Evolutionary conservation across 2,329 filamentous ascomycete species (phyloP), one percentile per base, ranked within the genome.

Genomic region (Penicillium sclerotiorum): DNA sequence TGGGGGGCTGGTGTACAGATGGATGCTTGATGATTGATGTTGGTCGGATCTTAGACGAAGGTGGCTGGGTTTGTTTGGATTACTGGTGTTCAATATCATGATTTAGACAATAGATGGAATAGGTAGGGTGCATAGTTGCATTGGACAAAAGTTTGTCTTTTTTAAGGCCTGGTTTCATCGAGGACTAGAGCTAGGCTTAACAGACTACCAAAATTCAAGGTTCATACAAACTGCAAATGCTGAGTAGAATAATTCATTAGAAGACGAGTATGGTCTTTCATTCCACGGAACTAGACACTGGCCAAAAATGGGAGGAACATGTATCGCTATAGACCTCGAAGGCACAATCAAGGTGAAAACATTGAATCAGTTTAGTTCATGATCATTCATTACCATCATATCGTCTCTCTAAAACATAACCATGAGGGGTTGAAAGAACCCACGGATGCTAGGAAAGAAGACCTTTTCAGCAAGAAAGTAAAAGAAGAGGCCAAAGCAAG

Each of bases 351-450:
- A n/a, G n/a, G n/a, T n/a, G n/a, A n/a, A n/a, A n/a, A n/a, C n/a
- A n/a, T n/a, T n/a, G n/a, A n/a, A 22, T 28, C 46, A 45, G 27
- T 30, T 51, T 25, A 54, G 32, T 56, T 60, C 57, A 60, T 60
- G 45, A 59, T 54, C 59, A 55, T 59, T 61, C 59, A 61, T 61
- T 60, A 61, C 57, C 58, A 56, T 60, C 52, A 60, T 61, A 57
- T 61, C 59, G 50, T 61, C 59, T 61, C 58, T 61, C 57, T 61
- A 60, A 55, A 53, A 55, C 49, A 59, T 40, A 52, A 48, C 43
- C 45, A 59, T 23, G 39, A 27, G 40, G 47, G 33, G 33, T 44
- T 23, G 36, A 40, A 33, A 27, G 30, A 47, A 37, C 23, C 45
- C 45, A 46, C 28, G 47, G 15, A 56, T 28, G 41, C 46, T 41